Evolutionary conservation across 495 filamentous ascomycete species (phyloP).

Genomic region (Tuber aestivum): DNA sequence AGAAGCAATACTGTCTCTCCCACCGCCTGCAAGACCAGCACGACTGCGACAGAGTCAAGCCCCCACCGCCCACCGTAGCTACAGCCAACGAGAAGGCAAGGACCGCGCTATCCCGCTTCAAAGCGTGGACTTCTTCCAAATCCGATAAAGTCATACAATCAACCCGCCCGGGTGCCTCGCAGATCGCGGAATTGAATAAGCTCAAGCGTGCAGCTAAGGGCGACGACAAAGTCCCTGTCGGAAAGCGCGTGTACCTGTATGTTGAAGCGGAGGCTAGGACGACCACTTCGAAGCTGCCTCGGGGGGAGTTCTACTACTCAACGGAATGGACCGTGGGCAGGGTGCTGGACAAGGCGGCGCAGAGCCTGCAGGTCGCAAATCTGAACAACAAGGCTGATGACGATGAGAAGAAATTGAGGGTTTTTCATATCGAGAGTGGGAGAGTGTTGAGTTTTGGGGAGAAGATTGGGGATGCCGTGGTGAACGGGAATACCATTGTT

Average conservation of each 20-base stretch:
- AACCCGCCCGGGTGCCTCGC: constrained; percentile 16
- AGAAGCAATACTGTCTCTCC: constrained; percentile 81
- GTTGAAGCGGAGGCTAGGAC: constrained; percentile 80
- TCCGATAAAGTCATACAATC: constrained; percentile 47
- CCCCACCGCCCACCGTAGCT: constrained; percentile 42
- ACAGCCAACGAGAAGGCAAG: constrained; percentile 50
- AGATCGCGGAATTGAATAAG: constrained; percentile 59
- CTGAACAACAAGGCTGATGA: constrained; percentile 74
- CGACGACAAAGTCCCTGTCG: constrained; percentile 67
- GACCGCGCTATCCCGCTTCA: constrained; percentile 52
- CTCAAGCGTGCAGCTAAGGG: constrained; percentile 86
- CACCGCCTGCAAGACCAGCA: constrained; percentile 85
- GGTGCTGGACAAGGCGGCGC: constrained; percentile 81
- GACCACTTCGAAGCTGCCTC: constrained; percentile 65
- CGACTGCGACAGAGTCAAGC: constrained; percentile 59
- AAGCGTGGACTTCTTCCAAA: constrained; percentile 42
- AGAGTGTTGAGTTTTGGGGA: constrained; percentile 79
- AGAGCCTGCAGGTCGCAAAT: constrained; percentile 73
- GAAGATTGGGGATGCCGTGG: constrained; percentile 63
- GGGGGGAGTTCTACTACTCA: constrained; percentile 72
- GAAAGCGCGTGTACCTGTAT: constrained; percentile 77
- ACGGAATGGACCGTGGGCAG: constrained; percentile 78
- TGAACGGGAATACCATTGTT: constrained; percentile 81
- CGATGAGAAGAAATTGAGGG: constrained; percentile 69
- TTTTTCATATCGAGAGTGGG: constrained; percentile 90